Percentiles rank a stretch among this genome's conserved stretches.
phyloP scores from a whole-genome alignment of 2,329 filamentous ascomycete genomes.

The Talaromyces sp. region DNA sequence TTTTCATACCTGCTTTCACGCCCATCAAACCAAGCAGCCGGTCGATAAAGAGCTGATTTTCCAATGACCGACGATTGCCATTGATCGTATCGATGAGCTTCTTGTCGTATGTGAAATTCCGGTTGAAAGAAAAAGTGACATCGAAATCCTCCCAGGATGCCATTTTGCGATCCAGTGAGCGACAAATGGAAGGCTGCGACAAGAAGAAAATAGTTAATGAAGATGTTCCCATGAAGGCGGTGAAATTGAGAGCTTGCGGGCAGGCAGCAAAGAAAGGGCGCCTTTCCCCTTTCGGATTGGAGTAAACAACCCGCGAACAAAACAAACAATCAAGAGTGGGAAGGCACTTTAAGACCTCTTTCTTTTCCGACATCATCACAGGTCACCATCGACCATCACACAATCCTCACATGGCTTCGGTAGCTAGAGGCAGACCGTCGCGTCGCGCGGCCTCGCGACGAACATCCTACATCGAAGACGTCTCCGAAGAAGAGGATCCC shows the following conservation, averaged over 20 bases:
- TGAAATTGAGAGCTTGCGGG: not conserved
- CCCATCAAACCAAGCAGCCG: slow-evolving; percentile 68
- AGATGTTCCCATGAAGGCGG: slow-evolving; percentile 15
- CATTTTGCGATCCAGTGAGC: slow-evolving; percentile 27
- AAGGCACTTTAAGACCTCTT: slow-evolving; percentile 14
- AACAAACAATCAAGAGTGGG: slow-evolving; percentile 20
- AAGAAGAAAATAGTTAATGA: not conserved
- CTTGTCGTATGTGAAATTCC: slow-evolving; percentile 61
- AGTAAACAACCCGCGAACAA: slow-evolving; percentile 39
- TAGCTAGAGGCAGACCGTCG: slow-evolving; percentile 52
- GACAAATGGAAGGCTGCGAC: not conserved
- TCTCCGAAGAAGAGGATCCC: slow-evolving; percentile 69
- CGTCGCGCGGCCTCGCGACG: slow-evolving; percentile 63
- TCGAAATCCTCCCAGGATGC: slow-evolving; percentile 61
- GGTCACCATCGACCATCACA: slow-evolving; percentile 17
- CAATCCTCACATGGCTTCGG: slow-evolving; percentile 35
- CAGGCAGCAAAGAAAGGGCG: slow-evolving; percentile 30
- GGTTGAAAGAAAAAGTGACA: slow-evolving; percentile 62
- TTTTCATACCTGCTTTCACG: slow-evolving; percentile 60
- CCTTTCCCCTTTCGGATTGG: slow-evolving; percentile 34
- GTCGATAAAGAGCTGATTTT: slow-evolving; percentile 74
- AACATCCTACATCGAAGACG: slow-evolving; percentile 71
- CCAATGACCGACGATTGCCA: slow-evolving; percentile 62
- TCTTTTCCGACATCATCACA: slow-evolving; percentile 25
- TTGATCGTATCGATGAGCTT: slow-evolving; percentile 62